These are phyloP conservation scores for Xanthoconium purpureum DNA, from an alignment of 768 basidiomycete species.

Conservation along the genomic window DNA sequence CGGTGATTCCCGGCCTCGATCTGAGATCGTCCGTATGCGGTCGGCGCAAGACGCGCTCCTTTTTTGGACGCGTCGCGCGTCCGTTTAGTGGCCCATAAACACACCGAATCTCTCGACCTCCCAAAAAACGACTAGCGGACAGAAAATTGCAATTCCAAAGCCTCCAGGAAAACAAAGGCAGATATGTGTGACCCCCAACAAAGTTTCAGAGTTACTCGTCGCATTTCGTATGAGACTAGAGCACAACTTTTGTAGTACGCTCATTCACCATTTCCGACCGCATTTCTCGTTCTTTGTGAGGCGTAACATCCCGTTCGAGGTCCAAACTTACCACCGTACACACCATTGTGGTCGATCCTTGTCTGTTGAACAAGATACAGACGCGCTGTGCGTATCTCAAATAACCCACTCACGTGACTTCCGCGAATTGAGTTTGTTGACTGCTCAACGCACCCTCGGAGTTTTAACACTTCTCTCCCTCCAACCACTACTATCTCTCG, in stretches of 20 bases:
- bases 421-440: constrained; percentile 40
- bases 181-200: constrained; percentile 14
- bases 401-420: constrained; percentile 36
- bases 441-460: constrained; percentile 40
- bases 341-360: not conserved
- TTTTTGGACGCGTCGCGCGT: constrained; percentile 35
- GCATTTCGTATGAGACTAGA: constrained; percentile 15
- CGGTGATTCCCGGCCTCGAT: constrained; percentile 25
- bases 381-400: constrained; percentile 29
- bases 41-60: constrained; percentile 40
- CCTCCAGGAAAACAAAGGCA: constrained; percentile 15
- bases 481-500: constrained; percentile 49
- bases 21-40: constrained; percentile 34
- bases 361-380: constrained; percentile 9
- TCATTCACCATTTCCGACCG: not conserved
- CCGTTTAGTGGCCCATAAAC: constrained; percentile 23
- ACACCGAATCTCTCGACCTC: constrained; percentile 28
- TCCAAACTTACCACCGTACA: constrained; percentile 3
- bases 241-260: constrained; percentile 16
- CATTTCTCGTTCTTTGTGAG: constrained; percentile 18
- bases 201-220: constrained; percentile 15
- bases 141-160: constrained; percentile 25
- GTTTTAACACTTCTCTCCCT: constrained; percentile 40
- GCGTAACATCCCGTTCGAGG: constrained; percentile 10
- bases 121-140: constrained; percentile 30